Evolutionary conservation across 371 early-diverging fungal species (phyloP), one percentile per base, ranked within the genome.

Genomic region (Mortierella sp.): DNA sequence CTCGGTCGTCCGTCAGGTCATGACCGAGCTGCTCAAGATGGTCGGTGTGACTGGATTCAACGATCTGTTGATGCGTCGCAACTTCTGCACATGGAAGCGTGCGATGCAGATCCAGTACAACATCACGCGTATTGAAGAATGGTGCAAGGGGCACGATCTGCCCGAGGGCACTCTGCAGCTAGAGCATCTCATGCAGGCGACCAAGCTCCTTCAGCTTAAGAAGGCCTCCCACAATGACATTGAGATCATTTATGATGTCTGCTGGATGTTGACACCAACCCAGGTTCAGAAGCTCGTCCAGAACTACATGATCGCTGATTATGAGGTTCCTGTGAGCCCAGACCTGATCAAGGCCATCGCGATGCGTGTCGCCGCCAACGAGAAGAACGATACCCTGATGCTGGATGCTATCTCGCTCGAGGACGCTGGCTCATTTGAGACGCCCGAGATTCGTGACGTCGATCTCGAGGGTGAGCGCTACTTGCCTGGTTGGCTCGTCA

Each of bases 61-160:
- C 80, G 94, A 97, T 73, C 76, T 99, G 58, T 86, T 99, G 54
- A 95, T 96, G 95, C 87, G 91, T 42, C 86, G 91, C 43, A 93
- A 93, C 85, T 93, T 91, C 65, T 92, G 92, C 70, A 92, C 93
- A 24, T 93, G 95, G 94, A 93, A 94, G 78, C 87, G 95, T 67
- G 89, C 89, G 23, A 97, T 97, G 92, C 98, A 98, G 85, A 96
- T 98, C 68, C 98, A 97, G 82, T 97, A 96, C 86, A 98, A 98
- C 71, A 90, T 97, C 46, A 93, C 95, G 8, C 89, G 97, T 17
- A 82, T 98, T 55, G 95, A 96, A 76, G 99, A 98, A 78, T 98
- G 99, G 99, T 96, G 96, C 86, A 94, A 93, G 85, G 78, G 89
- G 21, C 95, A 97, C 72, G 91, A 90, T 37, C 89, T 96, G 27